Base-by-base conservation (phyloP, 1,284 basidiomycete genomes). In the Calocybe gambosa region DNA sequence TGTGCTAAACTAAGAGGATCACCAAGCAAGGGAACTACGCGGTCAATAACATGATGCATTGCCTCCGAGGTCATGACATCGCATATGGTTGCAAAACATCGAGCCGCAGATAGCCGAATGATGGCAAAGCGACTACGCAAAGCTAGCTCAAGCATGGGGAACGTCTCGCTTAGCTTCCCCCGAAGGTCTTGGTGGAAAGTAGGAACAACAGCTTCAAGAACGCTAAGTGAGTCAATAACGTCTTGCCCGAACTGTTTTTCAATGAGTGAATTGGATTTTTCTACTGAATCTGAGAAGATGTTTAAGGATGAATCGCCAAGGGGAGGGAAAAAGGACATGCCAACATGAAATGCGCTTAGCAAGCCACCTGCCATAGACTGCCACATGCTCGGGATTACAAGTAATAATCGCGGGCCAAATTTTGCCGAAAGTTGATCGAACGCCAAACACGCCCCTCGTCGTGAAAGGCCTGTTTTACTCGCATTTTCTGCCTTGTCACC, bases 191-290 rank as follows among this genome's bases (percentile, higher is more conserved):
- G 64, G 54, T 93, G 81, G 39, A 99, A 75, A 16, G 85, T 79
- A 0, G 89, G 85, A 3, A 85, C 78, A 37, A 93, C 76, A 15
- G 89, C 85, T 53, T 91, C 88, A 9, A 99, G 71, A 28, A 96
- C 87, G 43, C 94, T 94, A 43, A 98, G 74, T 1, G 88, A 87
- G 66, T 99, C 96, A 50, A 99, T 85, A 21, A 98, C 78, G 58
- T 93, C 88, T 65, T 99, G 96, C 0, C 93, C 95, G 50, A 71
- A 76, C 47, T 82, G 77, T 58, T 80, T 80, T 52, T 81, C 81
- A 53, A 89, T 85, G 39, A 75, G 64, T 28, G 62, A 61, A 55
- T 89, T 85, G 35, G 77, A 75, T 47, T 81, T 71, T 48, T 71
- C 66, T 9, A 76, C 65, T 4, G 73, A 71, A 43, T 75, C 82